Evolutionary conservation across 768 basidiomycete species (phyloP).

Genomic region (Suillus subluteus): DNA sequence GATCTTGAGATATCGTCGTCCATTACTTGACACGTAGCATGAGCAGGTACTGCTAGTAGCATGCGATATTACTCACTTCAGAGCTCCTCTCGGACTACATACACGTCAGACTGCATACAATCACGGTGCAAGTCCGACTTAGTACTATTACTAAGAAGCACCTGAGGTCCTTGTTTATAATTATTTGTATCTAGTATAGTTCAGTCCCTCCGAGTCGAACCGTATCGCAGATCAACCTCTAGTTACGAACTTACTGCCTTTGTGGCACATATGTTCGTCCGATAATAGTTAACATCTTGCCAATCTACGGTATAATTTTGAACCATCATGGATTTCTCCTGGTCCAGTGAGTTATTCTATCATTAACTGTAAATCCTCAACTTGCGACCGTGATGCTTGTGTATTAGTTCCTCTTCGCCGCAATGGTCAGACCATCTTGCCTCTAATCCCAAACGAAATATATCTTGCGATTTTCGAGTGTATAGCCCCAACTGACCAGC

Average conservation of each 20-base stretch:
- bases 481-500: slow-evolving; percentile 26
- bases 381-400: not conserved
- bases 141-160: too few relatives aligned
- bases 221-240: not conserved
- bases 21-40: too few relatives aligned
- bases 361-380: not conserved
- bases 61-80: too few relatives aligned
- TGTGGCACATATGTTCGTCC: not conserved
- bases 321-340: not conserved
- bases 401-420: slow-evolving; percentile 32
- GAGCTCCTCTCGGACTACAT: too few relatives aligned
- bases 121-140: too few relatives aligned
- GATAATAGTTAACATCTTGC: not conserved
- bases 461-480: slow-evolving; percentile 46
- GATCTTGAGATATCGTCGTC: too few relatives aligned
- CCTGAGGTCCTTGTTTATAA: too few relatives aligned
- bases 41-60: too few relatives aligned
- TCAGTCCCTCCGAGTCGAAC: too few relatives aligned
- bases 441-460: slow-evolving; percentile 47
- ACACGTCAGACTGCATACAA: too few relatives aligned
- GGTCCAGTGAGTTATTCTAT: not conserved
- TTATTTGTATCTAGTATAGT: too few relatives aligned
- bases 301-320: not conserved
- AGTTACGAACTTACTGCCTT: not conserved
- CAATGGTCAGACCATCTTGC: slow-evolving; percentile 14